Conservation (phyloP, 2,329 filamentous ascomycete genomes). For the Microdochium paspali region DNA sequence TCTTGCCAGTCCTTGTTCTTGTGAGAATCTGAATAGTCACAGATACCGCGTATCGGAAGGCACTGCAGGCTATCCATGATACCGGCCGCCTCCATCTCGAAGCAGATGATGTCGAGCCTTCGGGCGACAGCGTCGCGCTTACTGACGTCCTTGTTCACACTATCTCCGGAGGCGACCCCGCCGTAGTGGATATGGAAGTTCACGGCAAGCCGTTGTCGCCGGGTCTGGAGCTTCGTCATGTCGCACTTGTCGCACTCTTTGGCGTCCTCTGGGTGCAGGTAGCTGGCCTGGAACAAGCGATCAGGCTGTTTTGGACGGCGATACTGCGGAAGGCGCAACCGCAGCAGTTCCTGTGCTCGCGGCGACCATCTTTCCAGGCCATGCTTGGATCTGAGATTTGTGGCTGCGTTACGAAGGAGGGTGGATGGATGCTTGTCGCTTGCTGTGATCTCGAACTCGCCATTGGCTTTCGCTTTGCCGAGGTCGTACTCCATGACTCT, state of each 20-base stretch:
- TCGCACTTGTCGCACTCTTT: not conserved
- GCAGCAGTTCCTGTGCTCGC: not conserved
- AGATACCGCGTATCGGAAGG: not conserved
- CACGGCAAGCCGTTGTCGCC: too few relatives aligned
- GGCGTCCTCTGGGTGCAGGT: not conserved
- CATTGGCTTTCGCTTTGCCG: slow-evolving; percentile 7
- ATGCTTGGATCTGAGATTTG: not conserved
- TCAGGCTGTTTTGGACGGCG: not conserved
- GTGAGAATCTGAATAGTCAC: slow-evolving; percentile 1
- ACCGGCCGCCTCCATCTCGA: slow-evolving; percentile 7
- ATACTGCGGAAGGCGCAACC: not conserved
- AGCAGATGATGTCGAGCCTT: slow-evolving; percentile 4
- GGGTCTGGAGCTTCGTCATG: not conserved
- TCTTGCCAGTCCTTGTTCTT: slow-evolving; percentile 1
- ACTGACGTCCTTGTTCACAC: slow-evolving; percentile 6
- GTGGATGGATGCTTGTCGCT: not conserved
- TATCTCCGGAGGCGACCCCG: slow-evolving; percentile 7
- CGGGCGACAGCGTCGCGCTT: slow-evolving; percentile 4
- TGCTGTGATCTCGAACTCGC: slow-evolving; percentile 8
- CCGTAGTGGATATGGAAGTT: slow-evolving; percentile 6
- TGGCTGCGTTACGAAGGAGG: not conserved
- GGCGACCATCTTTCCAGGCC: not conserved
- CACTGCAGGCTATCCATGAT: not conserved
- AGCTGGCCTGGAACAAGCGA: not conserved
- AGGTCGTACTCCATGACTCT: slow-evolving; percentile 15